Evolutionary conservation across 2,329 filamentous ascomycete genomes (phyloP).

Genomic region (Orbilia ellipsospora): DNA sequence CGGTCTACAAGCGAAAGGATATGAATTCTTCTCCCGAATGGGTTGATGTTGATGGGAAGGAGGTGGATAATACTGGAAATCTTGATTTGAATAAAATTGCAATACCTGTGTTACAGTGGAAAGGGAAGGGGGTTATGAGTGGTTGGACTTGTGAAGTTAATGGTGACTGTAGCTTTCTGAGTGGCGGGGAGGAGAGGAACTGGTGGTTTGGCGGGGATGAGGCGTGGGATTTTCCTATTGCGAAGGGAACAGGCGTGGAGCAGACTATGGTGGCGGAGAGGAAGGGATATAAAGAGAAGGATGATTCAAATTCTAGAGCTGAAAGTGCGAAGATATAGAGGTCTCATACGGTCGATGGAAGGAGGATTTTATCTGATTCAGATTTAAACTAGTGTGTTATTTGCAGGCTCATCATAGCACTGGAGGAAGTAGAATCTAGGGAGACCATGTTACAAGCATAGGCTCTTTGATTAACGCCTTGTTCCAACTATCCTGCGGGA

Average conservation of each 20-base stretch:
- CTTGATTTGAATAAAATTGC: constrained; percentile 50
- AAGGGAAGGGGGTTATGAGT: constrained; percentile 73
- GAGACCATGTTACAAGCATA: no score
- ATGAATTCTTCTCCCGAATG: constrained; percentile 36
- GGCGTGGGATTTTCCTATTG: constrained; percentile 57
- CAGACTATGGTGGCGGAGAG: constrained; percentile 38
- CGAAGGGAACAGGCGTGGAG: constrained; percentile 50
- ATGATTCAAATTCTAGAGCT: constrained; percentile 12
- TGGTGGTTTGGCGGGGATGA: constrained; percentile 71
- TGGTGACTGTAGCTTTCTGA: constrained; percentile 86
- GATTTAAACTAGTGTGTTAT: no score
- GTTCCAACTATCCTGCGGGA: no score
- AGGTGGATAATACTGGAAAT: constrained; percentile 22
- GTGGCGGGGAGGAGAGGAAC: constrained; percentile 82
- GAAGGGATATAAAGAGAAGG: constrained; percentile 26
- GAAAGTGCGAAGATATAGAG: constrained; percentile 47
- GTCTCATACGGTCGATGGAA: neutral
- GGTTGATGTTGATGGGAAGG: constrained; percentile 45
- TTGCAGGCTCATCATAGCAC: no score
- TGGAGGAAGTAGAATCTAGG: no score
- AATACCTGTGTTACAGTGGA: constrained; percentile 66
- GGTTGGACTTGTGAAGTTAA: constrained; percentile 84
- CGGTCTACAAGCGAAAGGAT: constrained; percentile 55
- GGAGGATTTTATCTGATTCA: no score
- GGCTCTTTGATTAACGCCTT: no score